Evolutionary conservation across 2,329 filamentous ascomycete genomes (phyloP).

Genomic region (Fusarium palustre): DNA sequence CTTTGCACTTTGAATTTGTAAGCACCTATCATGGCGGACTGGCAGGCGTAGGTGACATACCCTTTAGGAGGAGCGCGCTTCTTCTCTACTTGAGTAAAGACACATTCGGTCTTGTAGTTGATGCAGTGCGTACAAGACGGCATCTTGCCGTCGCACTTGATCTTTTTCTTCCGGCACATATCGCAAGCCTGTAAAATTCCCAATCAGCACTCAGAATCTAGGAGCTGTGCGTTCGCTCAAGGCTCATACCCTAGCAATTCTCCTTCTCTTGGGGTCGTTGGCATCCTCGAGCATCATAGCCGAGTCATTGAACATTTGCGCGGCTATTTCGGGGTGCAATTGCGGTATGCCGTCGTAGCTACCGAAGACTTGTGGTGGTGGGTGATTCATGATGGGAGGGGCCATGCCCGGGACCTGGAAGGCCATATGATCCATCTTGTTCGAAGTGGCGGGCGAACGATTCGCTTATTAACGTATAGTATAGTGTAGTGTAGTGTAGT

Average conservation of each 20-base stretch:
- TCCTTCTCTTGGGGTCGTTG: constrained; percentile 87
- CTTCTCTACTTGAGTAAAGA: constrained; percentile 99
- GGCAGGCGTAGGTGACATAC: constrained; percentile 61
- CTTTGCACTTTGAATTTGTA: constrained; percentile 75
- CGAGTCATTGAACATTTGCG: constrained; percentile 71
- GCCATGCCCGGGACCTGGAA: constrained; percentile 70
- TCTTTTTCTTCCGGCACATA: constrained; percentile 96
- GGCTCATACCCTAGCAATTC: constrained; percentile 82
- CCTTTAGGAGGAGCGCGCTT: constrained; percentile 97
- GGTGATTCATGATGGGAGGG: constrained; percentile 72
- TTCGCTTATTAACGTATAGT: neutral
- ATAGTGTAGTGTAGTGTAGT: neutral
- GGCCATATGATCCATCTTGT: constrained; percentile 60
- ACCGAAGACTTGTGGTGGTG: constrained; percentile 77
- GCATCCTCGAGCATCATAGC: constrained; percentile 70
- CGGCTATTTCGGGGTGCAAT: constrained; percentile 66
- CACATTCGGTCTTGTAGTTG: constrained; percentile 97
- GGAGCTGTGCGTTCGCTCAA: neutral
- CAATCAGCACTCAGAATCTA: constrained; percentile 30
- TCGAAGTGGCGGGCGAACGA: neutral
- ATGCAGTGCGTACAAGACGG: constrained; percentile 95
- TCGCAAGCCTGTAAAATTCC: constrained; percentile 78
- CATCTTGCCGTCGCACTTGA: constrained; percentile 97
- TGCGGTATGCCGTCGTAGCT: constrained; percentile 71
- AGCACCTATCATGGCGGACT: constrained; percentile 20